These are phyloP conservation scores for Rhodotorula graminis DNA, from an alignment of 768 basidiomycete genomes.

Conservation along the genomic window DNA sequence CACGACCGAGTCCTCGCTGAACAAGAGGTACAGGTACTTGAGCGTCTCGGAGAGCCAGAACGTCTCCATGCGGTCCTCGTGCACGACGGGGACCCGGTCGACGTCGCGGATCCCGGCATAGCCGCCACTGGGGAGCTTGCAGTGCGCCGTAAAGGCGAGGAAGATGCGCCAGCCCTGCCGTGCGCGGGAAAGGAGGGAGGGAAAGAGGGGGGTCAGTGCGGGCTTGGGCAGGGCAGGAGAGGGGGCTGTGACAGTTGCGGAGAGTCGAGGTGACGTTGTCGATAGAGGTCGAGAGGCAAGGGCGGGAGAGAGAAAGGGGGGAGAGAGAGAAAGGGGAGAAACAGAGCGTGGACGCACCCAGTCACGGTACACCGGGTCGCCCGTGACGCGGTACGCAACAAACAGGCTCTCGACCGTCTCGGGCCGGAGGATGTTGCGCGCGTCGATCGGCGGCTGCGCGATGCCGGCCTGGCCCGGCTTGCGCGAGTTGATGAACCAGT, in stretches of 20 bases:
- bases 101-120: conserved; percentile 81
- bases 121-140: conserved; percentile 62
- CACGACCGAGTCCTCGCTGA: conserved; percentile 66
- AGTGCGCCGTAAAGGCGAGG: conserved; percentile 78
- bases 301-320: too few species aligned
- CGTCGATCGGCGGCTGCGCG: conserved; percentile 57
- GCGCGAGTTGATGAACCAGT: conserved; percentile 40
- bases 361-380: conserved; percentile 71
- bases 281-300: too few species aligned
- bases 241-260: too few species aligned
- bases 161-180: conserved; percentile 80
- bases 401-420: conserved; percentile 94
- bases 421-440: conserved; percentile 88
- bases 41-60: conserved; percentile 87
- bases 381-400: conserved; percentile 82
- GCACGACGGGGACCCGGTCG: conserved; percentile 62
- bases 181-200: not conserved
- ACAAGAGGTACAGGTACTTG: conserved; percentile 85
- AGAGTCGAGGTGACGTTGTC: too few species aligned
- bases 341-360: conserved; percentile 45
- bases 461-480: not conserved
- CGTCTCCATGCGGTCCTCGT: conserved; percentile 91
- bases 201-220: not conserved
- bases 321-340: too few species aligned
- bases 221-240: too few species aligned